These are phyloP conservation scores for Termitomyces sp. DNA, from an alignment of 768 basidiomycete species.

Conservation along the genomic window DNA sequence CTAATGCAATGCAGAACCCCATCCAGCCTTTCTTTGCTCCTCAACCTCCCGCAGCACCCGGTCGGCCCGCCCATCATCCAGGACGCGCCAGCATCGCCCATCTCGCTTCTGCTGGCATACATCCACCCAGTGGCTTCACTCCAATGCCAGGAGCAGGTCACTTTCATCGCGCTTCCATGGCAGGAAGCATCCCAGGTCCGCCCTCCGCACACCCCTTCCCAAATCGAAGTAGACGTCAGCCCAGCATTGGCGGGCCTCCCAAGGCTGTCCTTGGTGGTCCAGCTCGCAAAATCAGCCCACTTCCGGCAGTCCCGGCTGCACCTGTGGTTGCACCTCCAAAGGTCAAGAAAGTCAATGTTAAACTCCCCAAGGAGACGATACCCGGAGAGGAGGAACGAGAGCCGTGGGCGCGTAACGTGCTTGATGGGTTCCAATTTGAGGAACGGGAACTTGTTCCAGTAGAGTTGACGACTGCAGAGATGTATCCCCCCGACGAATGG, in stretches of 20 bases:
- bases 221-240: slow-evolving; percentile 61
- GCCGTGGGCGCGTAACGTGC: slow-evolving; percentile 60
- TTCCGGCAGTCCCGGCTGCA: slow-evolving; percentile 34
- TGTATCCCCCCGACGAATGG: slow-evolving; percentile 65
- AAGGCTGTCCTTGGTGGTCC: slow-evolving; percentile 83
- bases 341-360: slow-evolving; percentile 65
- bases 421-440: slow-evolving; percentile 25
- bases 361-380: slow-evolving; percentile 69
- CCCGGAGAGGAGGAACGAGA: slow-evolving; percentile 38
- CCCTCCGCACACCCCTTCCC: slow-evolving; percentile 44
- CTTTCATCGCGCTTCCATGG: slow-evolving; percentile 51
- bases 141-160: slow-evolving; percentile 54
- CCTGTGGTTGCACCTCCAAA: slow-evolving; percentile 37
- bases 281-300: slow-evolving; percentile 69
- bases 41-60: slow-evolving; percentile 46
- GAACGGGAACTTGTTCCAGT: slow-evolving; percentile 21
- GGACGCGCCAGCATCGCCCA: slow-evolving; percentile 60
- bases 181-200: slow-evolving; percentile 30
- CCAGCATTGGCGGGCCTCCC: slow-evolving; percentile 84
- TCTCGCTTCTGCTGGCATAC: slow-evolving; percentile 57
- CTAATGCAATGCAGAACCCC: slow-evolving; percentile 60
- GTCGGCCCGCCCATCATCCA: slow-evolving; percentile 52
- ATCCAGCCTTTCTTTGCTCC: slow-evolving; percentile 67
- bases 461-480: slow-evolving; percentile 42
- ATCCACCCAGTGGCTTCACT: slow-evolving; percentile 44